Conservation (phyloP, 1,284 basidiomycete species). For the Irpex rosettiformis region DNA sequence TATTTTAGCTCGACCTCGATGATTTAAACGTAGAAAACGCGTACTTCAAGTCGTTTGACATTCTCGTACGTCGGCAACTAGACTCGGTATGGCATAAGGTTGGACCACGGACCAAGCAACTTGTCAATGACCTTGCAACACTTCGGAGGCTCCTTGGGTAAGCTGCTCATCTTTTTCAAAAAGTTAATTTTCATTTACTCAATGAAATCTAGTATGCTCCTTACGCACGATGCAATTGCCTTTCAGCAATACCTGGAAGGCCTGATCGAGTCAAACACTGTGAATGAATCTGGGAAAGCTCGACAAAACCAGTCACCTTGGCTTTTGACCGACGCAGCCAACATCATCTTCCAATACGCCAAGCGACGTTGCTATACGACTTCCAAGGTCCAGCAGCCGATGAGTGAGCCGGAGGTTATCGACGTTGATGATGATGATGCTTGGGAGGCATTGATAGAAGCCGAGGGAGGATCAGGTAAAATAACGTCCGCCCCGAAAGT, state of each 20-base stretch:
- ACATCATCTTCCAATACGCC: conserved; percentile 84
- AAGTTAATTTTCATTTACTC: conserved; percentile 6
- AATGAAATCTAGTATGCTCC: conserved; percentile 60
- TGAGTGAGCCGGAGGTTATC: conserved; percentile 22
- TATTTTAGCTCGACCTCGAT: conserved; percentile 82
- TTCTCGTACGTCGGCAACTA: conserved; percentile 84
- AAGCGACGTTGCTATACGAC: conserved; percentile 75
- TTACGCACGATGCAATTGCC: conserved; percentile 89
- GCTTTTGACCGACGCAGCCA: conserved; percentile 89
- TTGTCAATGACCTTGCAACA: conserved; percentile 86
- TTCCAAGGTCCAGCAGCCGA: conserved; percentile 27
- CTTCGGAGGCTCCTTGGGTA: conserved; percentile 83
- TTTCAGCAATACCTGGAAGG: conserved; percentile 94
- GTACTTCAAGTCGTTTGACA: conserved; percentile 93
- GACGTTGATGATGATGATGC: conserved; percentile 60
- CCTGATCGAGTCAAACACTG: conserved; percentile 74
- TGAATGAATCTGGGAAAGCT: conserved; percentile 44
- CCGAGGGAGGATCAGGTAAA: conserved; percentile 36
- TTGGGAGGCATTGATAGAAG: conserved; percentile 68
- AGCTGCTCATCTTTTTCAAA: conserved; percentile 26
- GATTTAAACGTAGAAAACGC: conserved; percentile 93
- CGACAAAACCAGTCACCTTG: conserved; percentile 75
- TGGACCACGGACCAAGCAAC: conserved; percentile 86
- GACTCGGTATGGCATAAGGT: conserved; percentile 98
- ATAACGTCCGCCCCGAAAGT: not conserved